phyloP scores from a whole-genome alignment of 805 yeast species.

The Saccharomyces paradoxus region DNA sequence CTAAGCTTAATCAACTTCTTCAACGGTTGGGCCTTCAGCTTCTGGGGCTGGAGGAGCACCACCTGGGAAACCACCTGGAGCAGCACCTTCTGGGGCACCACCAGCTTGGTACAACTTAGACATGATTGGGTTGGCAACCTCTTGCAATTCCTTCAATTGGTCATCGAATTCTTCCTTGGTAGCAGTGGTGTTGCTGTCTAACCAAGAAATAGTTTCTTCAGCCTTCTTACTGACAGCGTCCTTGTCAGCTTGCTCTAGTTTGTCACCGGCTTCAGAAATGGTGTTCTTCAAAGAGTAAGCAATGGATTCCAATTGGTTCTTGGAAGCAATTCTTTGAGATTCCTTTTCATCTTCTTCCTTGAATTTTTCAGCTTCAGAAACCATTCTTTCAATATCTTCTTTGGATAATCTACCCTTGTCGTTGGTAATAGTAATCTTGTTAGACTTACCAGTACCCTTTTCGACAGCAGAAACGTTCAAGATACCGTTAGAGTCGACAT shows the following conservation, averaged over 20 bases:
- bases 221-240: slow-evolving; percentile 74
- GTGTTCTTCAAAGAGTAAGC: slow-evolving; percentile 90
- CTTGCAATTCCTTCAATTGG: slow-evolving; percentile 95
- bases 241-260: slow-evolving; percentile 62
- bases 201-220: slow-evolving; percentile 81
- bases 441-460: slow-evolving; percentile 97
- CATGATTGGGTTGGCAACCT: slow-evolving; percentile 93
- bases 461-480: slow-evolving; percentile 94
- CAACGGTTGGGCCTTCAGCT: slow-evolving; percentile 67
- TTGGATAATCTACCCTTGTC: slow-evolving; percentile 97
- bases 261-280: slow-evolving; percentile 69
- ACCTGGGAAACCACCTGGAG: slow-evolving; percentile 55
- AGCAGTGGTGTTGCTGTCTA: slow-evolving; percentile 88
- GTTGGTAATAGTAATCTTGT: slow-evolving; percentile 95
- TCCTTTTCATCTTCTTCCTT: slow-evolving; percentile 95
- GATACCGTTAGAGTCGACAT: slow-evolving; percentile 95
- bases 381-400: slow-evolving; percentile 98
- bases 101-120: slow-evolving; percentile 87
- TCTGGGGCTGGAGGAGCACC: slow-evolving; percentile 57
- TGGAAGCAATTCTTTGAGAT: slow-evolving; percentile 84
- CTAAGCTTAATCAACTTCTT: slow-evolving; percentile 58
- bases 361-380: slow-evolving; percentile 93
- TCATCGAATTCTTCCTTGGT: slow-evolving; percentile 86
- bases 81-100: slow-evolving; percentile 67
- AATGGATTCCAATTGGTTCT: slow-evolving; percentile 94